Evolutionary conservation across 345 rosid genomes (phyloP).

Genomic region (Hibiscus trionum): DNA sequence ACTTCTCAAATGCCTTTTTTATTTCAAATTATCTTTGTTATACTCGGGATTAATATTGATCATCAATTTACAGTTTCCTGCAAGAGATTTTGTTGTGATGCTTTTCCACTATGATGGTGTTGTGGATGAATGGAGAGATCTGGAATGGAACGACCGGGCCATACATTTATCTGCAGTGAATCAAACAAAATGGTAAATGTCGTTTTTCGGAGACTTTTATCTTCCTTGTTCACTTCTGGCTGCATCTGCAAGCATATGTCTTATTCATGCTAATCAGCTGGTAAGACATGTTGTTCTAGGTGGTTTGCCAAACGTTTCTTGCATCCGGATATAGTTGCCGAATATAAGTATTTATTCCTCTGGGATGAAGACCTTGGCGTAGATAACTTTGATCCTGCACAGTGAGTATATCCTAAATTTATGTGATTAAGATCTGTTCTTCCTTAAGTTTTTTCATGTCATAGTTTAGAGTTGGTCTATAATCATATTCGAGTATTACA

Average conservation of each 20-base stretch:
- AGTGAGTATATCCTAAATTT: background rate
- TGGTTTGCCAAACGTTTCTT: constrained; percentile 38
- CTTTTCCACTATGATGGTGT: constrained; percentile 88
- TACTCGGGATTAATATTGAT: background rate
- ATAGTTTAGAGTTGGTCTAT: too few relatives aligned
- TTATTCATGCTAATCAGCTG: background rate
- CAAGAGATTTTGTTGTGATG: constrained; percentile 57
- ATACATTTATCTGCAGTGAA: constrained; percentile 68
- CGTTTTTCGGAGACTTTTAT: background rate
- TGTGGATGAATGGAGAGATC: constrained; percentile 66
- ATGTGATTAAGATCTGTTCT: background rate
- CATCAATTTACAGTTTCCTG: constrained; percentile 43
- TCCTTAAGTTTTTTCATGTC: too few relatives aligned
- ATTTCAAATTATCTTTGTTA: background rate
- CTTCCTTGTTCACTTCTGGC: too few relatives aligned
- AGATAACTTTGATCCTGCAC: background rate
- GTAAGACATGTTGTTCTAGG: constrained; percentile 31
- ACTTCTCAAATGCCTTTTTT: background rate
- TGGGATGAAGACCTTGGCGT: background rate
- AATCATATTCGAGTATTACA: too few relatives aligned
- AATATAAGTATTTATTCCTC: background rate
- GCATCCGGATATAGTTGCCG: background rate
- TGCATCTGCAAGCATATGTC: background rate
- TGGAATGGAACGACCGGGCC: constrained; percentile 48
- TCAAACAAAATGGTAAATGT: constrained; percentile 79